These are phyloP conservation scores for Pterocarpus santalinus DNA, from an alignment of 306 rosid genomes.

Conservation along the genomic window DNA sequence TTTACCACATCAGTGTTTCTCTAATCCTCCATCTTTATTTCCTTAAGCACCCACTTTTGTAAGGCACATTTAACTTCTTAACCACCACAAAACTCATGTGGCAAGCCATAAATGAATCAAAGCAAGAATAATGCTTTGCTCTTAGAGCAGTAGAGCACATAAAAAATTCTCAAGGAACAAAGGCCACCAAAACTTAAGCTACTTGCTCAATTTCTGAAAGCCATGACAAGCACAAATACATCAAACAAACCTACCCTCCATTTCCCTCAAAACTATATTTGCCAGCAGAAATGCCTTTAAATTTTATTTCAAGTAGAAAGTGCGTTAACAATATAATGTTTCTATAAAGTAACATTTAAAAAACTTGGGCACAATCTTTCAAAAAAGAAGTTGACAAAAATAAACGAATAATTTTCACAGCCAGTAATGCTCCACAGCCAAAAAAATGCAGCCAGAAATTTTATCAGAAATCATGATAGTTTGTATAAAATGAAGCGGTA, in stretches of 20 bases:
- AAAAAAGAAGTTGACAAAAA: too few relatives aligned
- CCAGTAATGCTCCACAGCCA: too few relatives aligned
- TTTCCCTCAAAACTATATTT: background rate
- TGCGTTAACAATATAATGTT: constrained; percentile 1
- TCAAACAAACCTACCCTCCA: background rate
- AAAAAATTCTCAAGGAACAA: background rate
- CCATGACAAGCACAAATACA: background rate
- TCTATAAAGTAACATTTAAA: background rate
- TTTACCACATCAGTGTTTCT: background rate
- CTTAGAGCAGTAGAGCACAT: background rate
- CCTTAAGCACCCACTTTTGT: background rate
- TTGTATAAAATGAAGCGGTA: too few relatives aligned
- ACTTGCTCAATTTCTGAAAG: background rate
- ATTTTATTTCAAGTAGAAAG: background rate
- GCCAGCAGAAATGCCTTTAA: background rate
- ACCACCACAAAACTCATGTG: too few relatives aligned
- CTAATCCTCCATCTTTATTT: background rate
- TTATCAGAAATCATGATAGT: too few relatives aligned
- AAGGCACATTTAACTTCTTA: too few relatives aligned
- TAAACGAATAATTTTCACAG: too few relatives aligned
- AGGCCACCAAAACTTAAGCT: background rate
- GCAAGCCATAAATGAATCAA: too few relatives aligned
- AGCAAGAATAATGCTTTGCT: background rate
- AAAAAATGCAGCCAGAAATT: too few relatives aligned
- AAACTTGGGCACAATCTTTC: background rate